A percentile compares a stretch with the other conserved stretches of the same genome.
phyloP scores from a whole-genome alignment of 352 stramenopile genomes.

The Phytophthora cactorum region DNA sequence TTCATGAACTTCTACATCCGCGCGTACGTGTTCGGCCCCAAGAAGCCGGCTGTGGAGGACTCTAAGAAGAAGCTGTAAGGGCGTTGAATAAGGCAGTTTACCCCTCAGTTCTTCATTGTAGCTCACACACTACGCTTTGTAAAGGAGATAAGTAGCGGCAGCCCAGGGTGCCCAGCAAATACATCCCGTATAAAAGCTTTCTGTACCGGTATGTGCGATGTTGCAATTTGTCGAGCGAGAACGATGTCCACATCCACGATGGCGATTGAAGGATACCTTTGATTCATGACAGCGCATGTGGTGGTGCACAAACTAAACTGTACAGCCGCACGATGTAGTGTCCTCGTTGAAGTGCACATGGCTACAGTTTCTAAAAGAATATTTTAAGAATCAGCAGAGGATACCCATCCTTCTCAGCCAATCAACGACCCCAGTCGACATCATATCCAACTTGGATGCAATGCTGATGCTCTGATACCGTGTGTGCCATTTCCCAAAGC shows the following conservation, averaged over 20 bases:
- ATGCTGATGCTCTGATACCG: conserved; percentile 15
- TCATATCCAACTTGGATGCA: conserved; percentile 17
- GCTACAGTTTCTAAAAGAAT: no score
- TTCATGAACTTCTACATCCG: conserved; percentile 97
- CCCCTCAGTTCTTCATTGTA: conserved; percentile 19
- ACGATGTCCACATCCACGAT: no score
- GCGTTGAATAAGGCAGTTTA: conserved; percentile 16
- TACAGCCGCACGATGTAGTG: no score
- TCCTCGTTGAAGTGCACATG: no score
- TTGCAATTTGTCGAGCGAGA: no score
- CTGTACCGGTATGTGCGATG: no score
- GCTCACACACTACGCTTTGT: conserved; percentile 16
- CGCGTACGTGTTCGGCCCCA: conserved; percentile 82
- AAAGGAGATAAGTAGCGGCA: conserved; percentile 20
- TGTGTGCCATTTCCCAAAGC: neutral
- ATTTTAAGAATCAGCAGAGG: no score
- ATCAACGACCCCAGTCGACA: conserved; percentile 17
- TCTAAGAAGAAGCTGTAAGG: conserved; percentile 51
- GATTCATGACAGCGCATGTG: no score
- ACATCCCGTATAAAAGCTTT: conserved; percentile 25
- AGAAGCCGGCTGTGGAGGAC: conserved; percentile 37
- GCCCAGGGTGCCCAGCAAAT: conserved; percentile 9
- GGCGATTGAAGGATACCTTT: no score
- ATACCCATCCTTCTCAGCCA: neutral
- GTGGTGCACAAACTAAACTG: no score